phyloP scores from a whole-genome alignment of 805 yeast species.

The Candida loeiensis region DNA sequence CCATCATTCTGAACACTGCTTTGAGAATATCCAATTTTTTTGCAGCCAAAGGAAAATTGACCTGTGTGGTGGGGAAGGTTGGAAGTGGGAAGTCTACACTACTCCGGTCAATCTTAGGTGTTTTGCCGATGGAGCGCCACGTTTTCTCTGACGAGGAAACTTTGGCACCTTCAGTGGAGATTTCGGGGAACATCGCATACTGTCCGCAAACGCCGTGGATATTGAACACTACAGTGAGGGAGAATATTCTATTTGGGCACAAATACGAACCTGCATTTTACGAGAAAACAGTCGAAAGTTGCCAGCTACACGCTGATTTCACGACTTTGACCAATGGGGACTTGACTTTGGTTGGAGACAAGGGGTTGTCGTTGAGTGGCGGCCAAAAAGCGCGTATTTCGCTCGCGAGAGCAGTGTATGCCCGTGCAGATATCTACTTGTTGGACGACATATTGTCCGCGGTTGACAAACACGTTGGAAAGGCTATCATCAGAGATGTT shows the following conservation, averaged over 20 bases:
- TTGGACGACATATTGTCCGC: slow-evolving; percentile 41
- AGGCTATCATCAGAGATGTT: slow-evolving; percentile 29
- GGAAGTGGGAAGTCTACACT: slow-evolving; percentile 41
- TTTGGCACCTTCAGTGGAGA: slow-evolving; percentile 12
- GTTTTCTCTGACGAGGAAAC: slow-evolving; percentile 8
- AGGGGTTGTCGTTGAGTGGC: slow-evolving; percentile 41
- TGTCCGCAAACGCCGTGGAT: slow-evolving; percentile 43
- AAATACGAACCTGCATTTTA: slow-evolving; percentile 29
- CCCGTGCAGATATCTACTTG: slow-evolving; percentile 38
- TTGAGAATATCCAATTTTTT: slow-evolving; percentile 28
- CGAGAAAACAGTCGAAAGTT: slow-evolving; percentile 31
- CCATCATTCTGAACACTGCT: slow-evolving; percentile 20
- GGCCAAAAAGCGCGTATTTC: slow-evolving; percentile 43
- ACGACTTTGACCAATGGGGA: slow-evolving; percentile 38
- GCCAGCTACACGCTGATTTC: slow-evolving; percentile 35
- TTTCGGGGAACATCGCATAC: slow-evolving; percentile 35
- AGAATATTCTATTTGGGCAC: slow-evolving; percentile 38
- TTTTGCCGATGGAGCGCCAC: slow-evolving; percentile 16
- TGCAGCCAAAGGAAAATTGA: slow-evolving; percentile 33
- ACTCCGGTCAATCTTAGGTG: slow-evolving; percentile 34
- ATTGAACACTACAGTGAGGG: slow-evolving; percentile 37
- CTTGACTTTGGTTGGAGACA: slow-evolving; percentile 39
- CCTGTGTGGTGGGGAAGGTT: slow-evolving; percentile 41
- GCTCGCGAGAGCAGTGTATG: slow-evolving; percentile 40
- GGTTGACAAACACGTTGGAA: slow-evolving; percentile 43